A percentile compares a stretch with the other conserved stretches of the same genome.
phyloP scores from a whole-genome alignment of 306 rosid species.

The Lathyrus sativus region DNA sequence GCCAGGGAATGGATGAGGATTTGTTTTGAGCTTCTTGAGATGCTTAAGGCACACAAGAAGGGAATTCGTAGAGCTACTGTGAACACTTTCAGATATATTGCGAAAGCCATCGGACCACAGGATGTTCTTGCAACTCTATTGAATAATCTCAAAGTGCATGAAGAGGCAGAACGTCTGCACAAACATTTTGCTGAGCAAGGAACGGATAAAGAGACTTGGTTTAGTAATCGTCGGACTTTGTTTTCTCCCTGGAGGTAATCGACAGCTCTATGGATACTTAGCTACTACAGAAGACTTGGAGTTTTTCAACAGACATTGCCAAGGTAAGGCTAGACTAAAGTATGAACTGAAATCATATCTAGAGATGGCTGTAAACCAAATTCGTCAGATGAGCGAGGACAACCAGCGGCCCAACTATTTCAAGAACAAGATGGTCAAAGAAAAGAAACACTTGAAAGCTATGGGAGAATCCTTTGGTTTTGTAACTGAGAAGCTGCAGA shows the following conservation, averaged over 20 bases:
- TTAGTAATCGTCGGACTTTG: conserved; percentile 37
- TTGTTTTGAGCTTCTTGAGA: no score
- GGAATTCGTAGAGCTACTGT: no score
- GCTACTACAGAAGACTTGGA: conserved; percentile 75
- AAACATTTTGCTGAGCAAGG: conserved; percentile 71
- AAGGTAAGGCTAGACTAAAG: conserved; percentile 73
- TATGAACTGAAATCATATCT: conserved; percentile 72
- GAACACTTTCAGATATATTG: no score
- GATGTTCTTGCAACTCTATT: no score
- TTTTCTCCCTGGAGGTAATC: conserved; percentile 65
- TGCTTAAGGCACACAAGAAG: no score
- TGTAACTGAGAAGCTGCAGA: conserved; percentile 79
- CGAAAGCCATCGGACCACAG: no score
- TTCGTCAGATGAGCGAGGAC: conserved; percentile 84
- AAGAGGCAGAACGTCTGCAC: conserved; percentile 82
- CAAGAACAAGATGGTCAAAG: conserved; percentile 54
- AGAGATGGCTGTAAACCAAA: conserved; percentile 73
- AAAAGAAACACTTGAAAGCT: conserved; percentile 41
- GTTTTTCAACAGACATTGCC: conserved; percentile 64
- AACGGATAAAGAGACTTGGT: conserved; percentile 71
- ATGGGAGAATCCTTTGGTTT: conserved; percentile 53
- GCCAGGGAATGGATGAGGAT: no score
- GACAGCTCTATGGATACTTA: conserved; percentile 79
- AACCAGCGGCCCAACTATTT: conserved; percentile 58
- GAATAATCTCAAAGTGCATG: no score